Evolutionary conservation across 176 grass and related monocot genomes (phyloP).

Genomic region (Tillandsia leiboldiana): DNA sequence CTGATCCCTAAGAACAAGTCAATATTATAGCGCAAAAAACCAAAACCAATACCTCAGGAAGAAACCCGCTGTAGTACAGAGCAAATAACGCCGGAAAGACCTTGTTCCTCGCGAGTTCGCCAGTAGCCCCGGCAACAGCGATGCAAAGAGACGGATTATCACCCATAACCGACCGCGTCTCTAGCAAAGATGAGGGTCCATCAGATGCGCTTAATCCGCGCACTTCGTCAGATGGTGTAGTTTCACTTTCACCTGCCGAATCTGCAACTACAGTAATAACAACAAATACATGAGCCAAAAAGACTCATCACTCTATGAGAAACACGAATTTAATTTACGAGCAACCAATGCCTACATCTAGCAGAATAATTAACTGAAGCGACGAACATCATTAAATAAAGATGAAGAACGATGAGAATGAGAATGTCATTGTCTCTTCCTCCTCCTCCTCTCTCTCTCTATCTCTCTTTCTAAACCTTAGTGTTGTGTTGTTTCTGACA

Average conservation of each 20-base stretch:
- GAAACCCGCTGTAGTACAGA: constrained; percentile 77
- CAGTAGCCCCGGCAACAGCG: constrained; percentile 84
- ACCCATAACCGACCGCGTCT: constrained; percentile 17
- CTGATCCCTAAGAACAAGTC: too few species aligned
- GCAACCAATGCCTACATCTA: too few species aligned
- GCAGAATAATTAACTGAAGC: neutral
- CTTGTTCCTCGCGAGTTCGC: constrained; percentile 81
- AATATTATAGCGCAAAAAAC: neutral
- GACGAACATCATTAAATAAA: neutral
- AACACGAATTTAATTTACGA: constrained; percentile 2
- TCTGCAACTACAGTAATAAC: constrained; percentile 22
- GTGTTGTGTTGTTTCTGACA: too few species aligned
- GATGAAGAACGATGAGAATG: too few species aligned
- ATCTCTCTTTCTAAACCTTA: too few species aligned
- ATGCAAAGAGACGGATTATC: constrained; percentile 59
- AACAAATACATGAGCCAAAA: neutral
- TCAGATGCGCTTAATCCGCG: constrained; percentile 5
- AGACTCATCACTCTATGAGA: constrained; percentile 5
- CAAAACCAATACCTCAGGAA: constrained; percentile 43
- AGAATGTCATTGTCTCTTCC: too few species aligned
- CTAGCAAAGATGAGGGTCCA: constrained; percentile 7
- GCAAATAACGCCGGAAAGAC: constrained; percentile 87
- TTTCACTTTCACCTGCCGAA: constrained; percentile 49
- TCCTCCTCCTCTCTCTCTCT: too few species aligned
- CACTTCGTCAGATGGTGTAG: constrained; percentile 21